Percentiles rank a stretch among this genome's conserved stretches.
phyloP scores from a whole-genome alignment of 2,329 filamentous ascomycete genomes.

The Karstenula rhodostoma region DNA sequence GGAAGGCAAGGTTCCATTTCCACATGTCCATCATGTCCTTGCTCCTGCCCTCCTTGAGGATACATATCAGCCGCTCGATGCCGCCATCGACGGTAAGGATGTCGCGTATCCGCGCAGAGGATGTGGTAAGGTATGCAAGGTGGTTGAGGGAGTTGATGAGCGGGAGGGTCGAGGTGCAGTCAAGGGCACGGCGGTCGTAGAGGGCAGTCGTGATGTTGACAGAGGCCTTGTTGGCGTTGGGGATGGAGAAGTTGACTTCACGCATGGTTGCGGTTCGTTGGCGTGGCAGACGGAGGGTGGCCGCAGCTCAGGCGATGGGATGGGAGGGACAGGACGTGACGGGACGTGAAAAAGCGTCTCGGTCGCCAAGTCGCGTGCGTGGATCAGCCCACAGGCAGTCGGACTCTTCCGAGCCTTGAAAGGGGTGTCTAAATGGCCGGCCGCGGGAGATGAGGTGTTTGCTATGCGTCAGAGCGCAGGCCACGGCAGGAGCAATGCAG shows the following conservation, averaged over 20 bases:
- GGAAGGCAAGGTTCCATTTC: slow-evolving; percentile 99
- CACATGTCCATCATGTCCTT: slow-evolving; percentile 99
- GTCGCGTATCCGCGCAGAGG: slow-evolving; percentile 94
- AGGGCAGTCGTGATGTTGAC: slow-evolving; percentile 98
- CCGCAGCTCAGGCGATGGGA: slow-evolving; percentile 19
- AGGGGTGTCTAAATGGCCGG: slow-evolving; percentile 33
- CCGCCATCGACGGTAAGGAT: slow-evolving; percentile 99
- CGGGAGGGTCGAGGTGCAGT: slow-evolving; percentile 96
- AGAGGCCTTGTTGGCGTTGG: slow-evolving; percentile 98
- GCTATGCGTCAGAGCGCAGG: slow-evolving; percentile 43
- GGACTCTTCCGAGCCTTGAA: slow-evolving; percentile 21
- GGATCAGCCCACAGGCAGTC: slow-evolving; percentile 18
- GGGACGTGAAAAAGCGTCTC: slow-evolving; percentile 19
- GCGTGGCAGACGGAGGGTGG: slow-evolving; percentile 21
- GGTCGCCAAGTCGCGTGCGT: slow-evolving; percentile 12
- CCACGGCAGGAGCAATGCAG: slow-evolving; percentile 33
- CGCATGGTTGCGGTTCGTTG: slow-evolving; percentile 73
- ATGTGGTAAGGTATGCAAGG: slow-evolving; percentile 96
- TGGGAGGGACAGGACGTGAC: slow-evolving; percentile 14
- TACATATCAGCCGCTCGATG: slow-evolving; percentile 94
- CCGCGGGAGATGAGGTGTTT: slow-evolving; percentile 41
- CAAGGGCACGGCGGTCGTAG: slow-evolving; percentile 95
- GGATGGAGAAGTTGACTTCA: slow-evolving; percentile 99
- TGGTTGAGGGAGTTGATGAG: slow-evolving; percentile 99
- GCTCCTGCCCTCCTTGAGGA: slow-evolving; percentile 95